Conservation (phyloP, 805 yeast genomes). For the Komagataella populi region DNA sequence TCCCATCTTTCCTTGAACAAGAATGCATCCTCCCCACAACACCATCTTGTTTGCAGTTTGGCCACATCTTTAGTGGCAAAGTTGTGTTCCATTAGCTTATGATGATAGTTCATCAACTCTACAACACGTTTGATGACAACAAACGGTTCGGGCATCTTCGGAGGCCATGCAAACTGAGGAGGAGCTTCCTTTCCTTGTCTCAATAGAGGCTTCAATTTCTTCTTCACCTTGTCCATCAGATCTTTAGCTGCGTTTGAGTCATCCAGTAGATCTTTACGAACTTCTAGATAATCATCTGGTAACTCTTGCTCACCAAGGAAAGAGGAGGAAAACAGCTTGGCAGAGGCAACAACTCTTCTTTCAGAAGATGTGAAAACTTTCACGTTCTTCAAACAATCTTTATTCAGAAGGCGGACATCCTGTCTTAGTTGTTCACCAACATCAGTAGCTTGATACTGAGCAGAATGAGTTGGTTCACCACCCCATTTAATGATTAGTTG, state of each 20-base stretch:
- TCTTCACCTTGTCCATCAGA: conserved; percentile 93
- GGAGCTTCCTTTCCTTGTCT: conserved; percentile 97
- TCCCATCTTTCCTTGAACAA: conserved; percentile 96
- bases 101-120: conserved; percentile 88
- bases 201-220: conserved; percentile 84
- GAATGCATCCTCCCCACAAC: conserved; percentile 90
- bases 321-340: conserved; percentile 71
- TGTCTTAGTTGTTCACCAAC: conserved; percentile 94
- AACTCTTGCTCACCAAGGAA: conserved; percentile 57
- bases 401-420: conserved; percentile 75
- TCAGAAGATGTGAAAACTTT: conserved; percentile 86
- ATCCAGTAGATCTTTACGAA: conserved; percentile 83
- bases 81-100: conserved; percentile 69
- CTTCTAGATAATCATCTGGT: conserved; percentile 67
- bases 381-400: conserved; percentile 73
- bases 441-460: conserved; percentile 86
- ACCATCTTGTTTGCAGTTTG: conserved; percentile 72
- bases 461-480: conserved; percentile 98
- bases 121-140: conserved; percentile 88
- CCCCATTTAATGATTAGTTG: conserved; percentile 98
- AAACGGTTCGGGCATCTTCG: conserved; percentile 95
- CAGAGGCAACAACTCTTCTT: conserved; percentile 87
- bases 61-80: conserved; percentile 54
- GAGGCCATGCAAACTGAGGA: conserved; percentile 97
- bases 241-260: conserved; percentile 98